phyloP scores from a whole-genome alignment of 2,329 filamentous ascomycete species.

The Monilinia aucupariae region DNA sequence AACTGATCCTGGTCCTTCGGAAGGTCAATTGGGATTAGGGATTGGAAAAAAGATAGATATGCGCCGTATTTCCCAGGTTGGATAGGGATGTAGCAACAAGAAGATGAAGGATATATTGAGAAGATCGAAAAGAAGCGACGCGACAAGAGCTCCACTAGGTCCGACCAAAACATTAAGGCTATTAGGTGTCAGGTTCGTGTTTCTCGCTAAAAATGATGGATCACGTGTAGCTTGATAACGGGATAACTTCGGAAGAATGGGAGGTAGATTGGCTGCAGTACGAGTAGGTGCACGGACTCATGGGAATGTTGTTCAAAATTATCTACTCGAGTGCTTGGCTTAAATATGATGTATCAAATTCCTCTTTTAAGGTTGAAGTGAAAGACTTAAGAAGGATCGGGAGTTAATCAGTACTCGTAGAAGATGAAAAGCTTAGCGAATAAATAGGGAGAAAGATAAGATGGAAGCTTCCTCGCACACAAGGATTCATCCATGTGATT shows the following conservation, averaged over 20 bases:
- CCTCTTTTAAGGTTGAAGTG: no score
- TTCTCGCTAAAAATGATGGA: neutral
- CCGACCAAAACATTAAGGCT: neutral
- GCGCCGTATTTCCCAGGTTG: neutral
- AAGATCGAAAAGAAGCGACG: neutral
- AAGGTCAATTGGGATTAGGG: neutral
- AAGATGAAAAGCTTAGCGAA: neutral
- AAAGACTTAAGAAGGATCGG: no score
- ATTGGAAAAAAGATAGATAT: neutral
- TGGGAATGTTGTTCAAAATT: no score
- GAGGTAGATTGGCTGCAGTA: neutral
- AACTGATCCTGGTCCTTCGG: neutral
- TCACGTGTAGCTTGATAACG: neutral
- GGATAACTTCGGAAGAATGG: neutral
- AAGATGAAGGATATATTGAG: neutral
- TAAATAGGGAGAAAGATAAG: neutral
- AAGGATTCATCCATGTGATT: neutral
- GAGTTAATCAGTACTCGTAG: no score
- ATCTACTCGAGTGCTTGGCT: no score
- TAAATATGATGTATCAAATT: no score
- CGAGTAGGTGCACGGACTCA: no score
- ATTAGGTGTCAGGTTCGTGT: constrained; percentile 5
- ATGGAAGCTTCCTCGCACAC: neutral
- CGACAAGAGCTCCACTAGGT: no score
- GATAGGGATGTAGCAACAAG: neutral